Percentiles rank a stretch among this genome's conserved stretches.
Evolutionary conservation across 2,329 filamentous ascomycete species (phyloP).

Genomic region (Microdochium nivale): DNA sequence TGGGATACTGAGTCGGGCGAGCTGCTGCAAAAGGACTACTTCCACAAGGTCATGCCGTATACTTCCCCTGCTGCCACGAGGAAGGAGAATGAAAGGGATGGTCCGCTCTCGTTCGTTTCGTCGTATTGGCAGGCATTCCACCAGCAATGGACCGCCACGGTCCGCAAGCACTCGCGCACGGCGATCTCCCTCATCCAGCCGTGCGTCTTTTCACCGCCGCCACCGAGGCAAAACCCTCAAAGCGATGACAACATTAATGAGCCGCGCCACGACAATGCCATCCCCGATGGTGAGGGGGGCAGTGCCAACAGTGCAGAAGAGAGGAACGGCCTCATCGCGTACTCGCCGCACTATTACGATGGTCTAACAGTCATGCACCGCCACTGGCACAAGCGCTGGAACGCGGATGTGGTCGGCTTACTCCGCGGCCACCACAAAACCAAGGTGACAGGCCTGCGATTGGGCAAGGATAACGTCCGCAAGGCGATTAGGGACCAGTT

Average conservation of each 20-base stretch:
- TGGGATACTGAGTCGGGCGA: constrained; percentile 10
- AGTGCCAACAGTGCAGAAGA: not conserved
- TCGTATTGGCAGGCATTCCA: constrained; percentile 13
- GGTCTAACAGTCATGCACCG: constrained; percentile 13
- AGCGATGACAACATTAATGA: not conserved
- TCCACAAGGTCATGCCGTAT: constrained; percentile 5
- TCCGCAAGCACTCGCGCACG: constrained; percentile 5
- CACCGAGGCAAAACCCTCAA: not conserved
- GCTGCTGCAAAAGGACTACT: constrained; percentile 8
- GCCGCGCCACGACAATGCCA: not conserved
- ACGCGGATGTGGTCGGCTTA: constrained; percentile 12
- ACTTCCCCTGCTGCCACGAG: constrained; percentile 1
- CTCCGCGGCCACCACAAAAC: constrained; percentile 11
- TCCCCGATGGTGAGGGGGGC: not conserved
- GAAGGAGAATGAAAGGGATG: constrained; percentile 5
- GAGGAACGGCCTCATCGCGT: constrained; percentile 4
- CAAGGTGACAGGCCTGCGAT: constrained; percentile 10
- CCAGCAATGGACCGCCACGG: constrained; percentile 6
- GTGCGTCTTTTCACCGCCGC: constrained; percentile 10
- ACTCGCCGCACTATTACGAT: constrained; percentile 16
- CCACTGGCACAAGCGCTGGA: constrained; percentile 15
- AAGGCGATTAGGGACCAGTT: constrained; percentile 11
- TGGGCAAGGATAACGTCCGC: constrained; percentile 9
- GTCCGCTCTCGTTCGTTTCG: constrained; percentile 9
- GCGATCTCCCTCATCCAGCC: constrained; percentile 12